phyloP scores from a whole-genome alignment of 495 filamentous ascomycete genomes.

The Pyrenopolyporus hunteri region DNA sequence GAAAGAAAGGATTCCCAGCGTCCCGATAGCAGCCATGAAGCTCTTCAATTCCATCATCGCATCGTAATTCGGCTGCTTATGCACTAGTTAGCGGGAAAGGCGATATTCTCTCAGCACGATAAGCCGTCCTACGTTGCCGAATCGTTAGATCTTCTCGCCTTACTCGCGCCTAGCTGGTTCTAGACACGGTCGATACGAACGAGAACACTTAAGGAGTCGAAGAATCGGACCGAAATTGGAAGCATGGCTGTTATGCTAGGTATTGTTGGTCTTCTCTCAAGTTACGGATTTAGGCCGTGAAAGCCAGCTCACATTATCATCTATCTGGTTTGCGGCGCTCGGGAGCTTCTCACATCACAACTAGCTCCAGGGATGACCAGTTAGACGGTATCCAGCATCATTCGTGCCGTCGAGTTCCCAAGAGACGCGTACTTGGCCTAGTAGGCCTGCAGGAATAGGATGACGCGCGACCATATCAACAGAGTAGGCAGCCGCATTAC shows the following conservation, averaged over 20 bases:
- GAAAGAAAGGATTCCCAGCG: conserved; percentile 6
- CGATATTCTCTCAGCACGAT: conserved; percentile 16
- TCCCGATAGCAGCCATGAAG: conserved; percentile 1
- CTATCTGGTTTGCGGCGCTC: neutral
- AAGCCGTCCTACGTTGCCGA: conserved; percentile 11
- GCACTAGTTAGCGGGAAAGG: neutral
- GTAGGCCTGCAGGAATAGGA: conserved; percentile 19
- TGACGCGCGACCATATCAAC: conserved; percentile 20
- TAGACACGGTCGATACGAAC: conserved; percentile 1
- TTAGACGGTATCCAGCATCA: conserved; percentile 2
- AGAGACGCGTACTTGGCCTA: conserved; percentile 4
- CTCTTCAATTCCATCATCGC: neutral
- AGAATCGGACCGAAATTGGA: conserved; percentile 17
- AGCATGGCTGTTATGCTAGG: neutral
- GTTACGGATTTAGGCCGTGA: too few species aligned
- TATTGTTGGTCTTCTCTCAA: neutral
- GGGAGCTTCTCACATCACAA: neutral
- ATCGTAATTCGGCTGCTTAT: neutral
- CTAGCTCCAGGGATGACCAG: neutral
- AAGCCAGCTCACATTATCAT: neutral
- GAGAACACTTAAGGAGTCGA: neutral
- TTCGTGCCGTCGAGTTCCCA: conserved; percentile 1
- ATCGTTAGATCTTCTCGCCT: conserved; percentile 10
- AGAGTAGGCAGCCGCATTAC: conserved; percentile 18
- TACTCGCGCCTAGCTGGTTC: conserved; percentile 6